Conservation (phyloP, 2,329 filamentous ascomycete species). For the Domatiomyces catenatus region DNA sequence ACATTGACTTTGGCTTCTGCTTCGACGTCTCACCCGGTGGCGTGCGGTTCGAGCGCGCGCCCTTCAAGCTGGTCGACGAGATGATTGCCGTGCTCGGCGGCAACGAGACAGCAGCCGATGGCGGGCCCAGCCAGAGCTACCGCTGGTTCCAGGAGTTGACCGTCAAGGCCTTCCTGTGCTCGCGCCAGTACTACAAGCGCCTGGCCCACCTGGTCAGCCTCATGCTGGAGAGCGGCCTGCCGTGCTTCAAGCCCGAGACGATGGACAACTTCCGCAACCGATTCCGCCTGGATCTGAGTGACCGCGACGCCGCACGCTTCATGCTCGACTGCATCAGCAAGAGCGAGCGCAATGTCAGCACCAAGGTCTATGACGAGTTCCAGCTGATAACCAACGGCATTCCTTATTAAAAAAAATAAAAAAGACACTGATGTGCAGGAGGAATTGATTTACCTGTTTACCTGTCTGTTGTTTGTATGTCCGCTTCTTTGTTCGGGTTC, state of each 20-base stretch:
- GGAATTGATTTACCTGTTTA: too few relatives aligned
- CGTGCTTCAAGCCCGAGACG: conserved; percentile 94
- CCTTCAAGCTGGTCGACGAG: conserved; percentile 93
- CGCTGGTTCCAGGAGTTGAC: conserved; percentile 93
- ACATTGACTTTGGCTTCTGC: conserved; percentile 98
- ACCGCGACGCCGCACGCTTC: conserved; percentile 86
- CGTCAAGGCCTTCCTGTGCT: conserved; percentile 85
- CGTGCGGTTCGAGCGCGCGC: conserved; percentile 91
- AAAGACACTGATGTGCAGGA: too few relatives aligned
- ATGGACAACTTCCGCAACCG: conserved; percentile 82
- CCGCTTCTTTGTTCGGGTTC: not conserved
- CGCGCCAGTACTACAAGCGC: conserved; percentile 73
- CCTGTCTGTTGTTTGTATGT: not conserved
- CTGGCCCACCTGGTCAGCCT: conserved; percentile 76
- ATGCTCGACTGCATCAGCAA: conserved; percentile 80
- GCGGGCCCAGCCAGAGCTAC: conserved; percentile 69
- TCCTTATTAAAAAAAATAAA: conserved; percentile 49
- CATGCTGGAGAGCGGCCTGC: conserved; percentile 92
- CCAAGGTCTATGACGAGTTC: conserved; percentile 93
- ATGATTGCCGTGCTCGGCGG: conserved; percentile 99
- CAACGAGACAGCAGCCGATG: conserved; percentile 21
- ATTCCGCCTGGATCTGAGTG: conserved; percentile 81
- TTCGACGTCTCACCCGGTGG: conserved; percentile 97
- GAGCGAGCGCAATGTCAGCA: conserved; percentile 81
- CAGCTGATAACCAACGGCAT: conserved; percentile 95